Percentiles rank a stretch among this genome's conserved stretches.
Conservation (phyloP, 345 rosid species). For the Alliaria petiolata region DNA sequence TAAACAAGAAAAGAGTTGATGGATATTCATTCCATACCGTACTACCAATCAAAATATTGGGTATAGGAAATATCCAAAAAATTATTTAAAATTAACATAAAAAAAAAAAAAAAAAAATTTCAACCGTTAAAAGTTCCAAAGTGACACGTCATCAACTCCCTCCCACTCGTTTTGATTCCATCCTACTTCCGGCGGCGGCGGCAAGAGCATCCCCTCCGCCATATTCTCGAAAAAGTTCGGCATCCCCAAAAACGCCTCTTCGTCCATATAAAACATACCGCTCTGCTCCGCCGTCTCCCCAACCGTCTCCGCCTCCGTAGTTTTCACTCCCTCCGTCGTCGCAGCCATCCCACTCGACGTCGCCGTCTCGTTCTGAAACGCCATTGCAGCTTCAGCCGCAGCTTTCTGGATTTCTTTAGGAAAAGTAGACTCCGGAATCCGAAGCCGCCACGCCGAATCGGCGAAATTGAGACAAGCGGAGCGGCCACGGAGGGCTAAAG, state of each 20-base stretch:
- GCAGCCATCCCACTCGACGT: background rate
- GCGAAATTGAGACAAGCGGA: constrained; percentile 82
- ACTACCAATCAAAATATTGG: background rate
- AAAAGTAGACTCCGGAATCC: constrained; percentile 53
- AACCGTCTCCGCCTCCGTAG: background rate
- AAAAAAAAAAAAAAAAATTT: background rate
- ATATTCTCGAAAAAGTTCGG: constrained; percentile 53
- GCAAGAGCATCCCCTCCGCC: constrained; percentile 81
- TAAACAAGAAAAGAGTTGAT: background rate
- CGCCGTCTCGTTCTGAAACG: constrained; percentile 12
- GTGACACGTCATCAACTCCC: constrained; percentile 39
- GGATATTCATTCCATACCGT: background rate
- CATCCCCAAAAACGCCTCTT: constrained; percentile 63
- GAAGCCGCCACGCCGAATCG: constrained; percentile 76
- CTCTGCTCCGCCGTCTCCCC: constrained; percentile 9
- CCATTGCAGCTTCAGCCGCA: constrained; percentile 48
- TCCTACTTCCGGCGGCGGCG: constrained; percentile 59
- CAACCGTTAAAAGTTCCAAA: constrained; percentile 54
- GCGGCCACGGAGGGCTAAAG: constrained; percentile 65
- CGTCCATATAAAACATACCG: constrained; percentile 46
- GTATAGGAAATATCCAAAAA: background rate
- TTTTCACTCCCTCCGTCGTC: background rate
- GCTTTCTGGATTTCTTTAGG: constrained; percentile 72
- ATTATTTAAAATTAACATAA: background rate
- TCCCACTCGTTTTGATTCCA: constrained; percentile 32